phyloP scores from a whole-genome alignment of 2,329 filamentous ascomycete genomes.

The Trichoderma guizhouense region DNA sequence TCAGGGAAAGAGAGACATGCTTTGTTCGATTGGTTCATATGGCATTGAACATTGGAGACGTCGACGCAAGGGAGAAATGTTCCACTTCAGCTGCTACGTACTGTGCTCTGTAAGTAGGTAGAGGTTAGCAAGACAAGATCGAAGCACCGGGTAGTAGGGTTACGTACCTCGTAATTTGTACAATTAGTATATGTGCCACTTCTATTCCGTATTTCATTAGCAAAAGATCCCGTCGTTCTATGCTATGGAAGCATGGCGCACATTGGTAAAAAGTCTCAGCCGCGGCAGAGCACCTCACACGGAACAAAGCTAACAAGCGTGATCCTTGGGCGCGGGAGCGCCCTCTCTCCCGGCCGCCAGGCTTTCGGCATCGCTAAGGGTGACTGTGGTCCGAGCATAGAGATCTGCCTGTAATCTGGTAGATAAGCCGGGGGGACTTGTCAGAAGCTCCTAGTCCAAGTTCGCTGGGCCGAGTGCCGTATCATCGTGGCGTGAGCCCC shows the following conservation, averaged over 20 bases:
- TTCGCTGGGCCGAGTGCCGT: neutral
- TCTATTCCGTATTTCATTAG: neutral
- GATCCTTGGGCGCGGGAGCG: neutral
- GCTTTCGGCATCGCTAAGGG: slow-evolving; percentile 3
- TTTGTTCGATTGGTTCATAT: neutral
- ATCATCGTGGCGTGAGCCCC: neutral
- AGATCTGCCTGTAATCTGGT: neutral
- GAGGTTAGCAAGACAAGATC: neutral
- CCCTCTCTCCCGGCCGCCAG: neutral
- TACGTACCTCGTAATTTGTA: neutral
- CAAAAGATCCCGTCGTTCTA: neutral
- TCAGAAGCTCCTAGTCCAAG: neutral
- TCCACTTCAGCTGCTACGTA: neutral
- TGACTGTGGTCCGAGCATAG: neutral
- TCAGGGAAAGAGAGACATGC: neutral
- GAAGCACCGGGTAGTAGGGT: neutral
- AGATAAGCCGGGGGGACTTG: neutral
- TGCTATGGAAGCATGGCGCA: neutral
- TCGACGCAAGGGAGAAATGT: neutral
- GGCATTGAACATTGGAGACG: neutral
- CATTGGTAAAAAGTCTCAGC: neutral
- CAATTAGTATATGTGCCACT: neutral
- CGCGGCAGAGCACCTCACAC: neutral
- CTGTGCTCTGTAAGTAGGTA: neutral
- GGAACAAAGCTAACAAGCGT: neutral